Evolutionary conservation across 495 filamentous ascomycete genomes (phyloP).

Genomic region (Penicillium nucicola): DNA sequence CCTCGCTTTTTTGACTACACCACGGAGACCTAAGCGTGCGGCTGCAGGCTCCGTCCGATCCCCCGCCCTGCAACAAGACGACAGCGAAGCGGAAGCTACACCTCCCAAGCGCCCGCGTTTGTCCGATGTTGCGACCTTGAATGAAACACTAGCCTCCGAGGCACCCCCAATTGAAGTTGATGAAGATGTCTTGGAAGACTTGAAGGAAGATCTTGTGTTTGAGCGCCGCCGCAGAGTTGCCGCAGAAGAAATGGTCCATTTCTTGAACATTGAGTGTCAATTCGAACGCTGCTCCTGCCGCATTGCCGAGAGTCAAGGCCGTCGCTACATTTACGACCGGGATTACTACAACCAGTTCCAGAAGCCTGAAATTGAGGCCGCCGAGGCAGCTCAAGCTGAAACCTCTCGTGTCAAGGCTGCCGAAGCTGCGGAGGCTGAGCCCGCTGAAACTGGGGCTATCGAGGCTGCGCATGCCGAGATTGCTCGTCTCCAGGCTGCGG

Average conservation of each 20-base stretch:
- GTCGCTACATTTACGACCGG: slow-evolving; percentile 48
- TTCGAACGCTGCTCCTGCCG: slow-evolving; percentile 69
- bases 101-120: slow-evolving; percentile 61
- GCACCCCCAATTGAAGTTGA: slow-evolving; percentile 27
- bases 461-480: too few relatives aligned
- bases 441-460: neutral
- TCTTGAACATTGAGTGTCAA: slow-evolving; percentile 77
- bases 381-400: slow-evolving; percentile 3
- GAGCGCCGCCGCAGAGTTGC: slow-evolving; percentile 64
- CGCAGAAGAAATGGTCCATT: slow-evolving; percentile 73
- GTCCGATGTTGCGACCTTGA: slow-evolving; percentile 49
- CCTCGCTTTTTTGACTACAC: slow-evolving; percentile 31
- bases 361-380: slow-evolving; percentile 20
- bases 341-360: slow-evolving; percentile 25
- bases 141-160: slow-evolving; percentile 31
- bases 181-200: slow-evolving; percentile 52
- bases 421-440: too few relatives aligned
- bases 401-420: too few relatives aligned
- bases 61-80: slow-evolving; percentile 40
- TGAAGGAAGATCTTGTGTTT: slow-evolving; percentile 59
- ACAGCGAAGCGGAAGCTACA: slow-evolving; percentile 48
- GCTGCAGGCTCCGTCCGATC: slow-evolving; percentile 54
- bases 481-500: neutral
- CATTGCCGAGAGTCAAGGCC: slow-evolving; percentile 48
- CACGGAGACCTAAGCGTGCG: slow-evolving; percentile 52